Evolutionary conservation across 164 flowering plant genomes (phyloP).

Genomic region (Stephania japonica): DNA sequence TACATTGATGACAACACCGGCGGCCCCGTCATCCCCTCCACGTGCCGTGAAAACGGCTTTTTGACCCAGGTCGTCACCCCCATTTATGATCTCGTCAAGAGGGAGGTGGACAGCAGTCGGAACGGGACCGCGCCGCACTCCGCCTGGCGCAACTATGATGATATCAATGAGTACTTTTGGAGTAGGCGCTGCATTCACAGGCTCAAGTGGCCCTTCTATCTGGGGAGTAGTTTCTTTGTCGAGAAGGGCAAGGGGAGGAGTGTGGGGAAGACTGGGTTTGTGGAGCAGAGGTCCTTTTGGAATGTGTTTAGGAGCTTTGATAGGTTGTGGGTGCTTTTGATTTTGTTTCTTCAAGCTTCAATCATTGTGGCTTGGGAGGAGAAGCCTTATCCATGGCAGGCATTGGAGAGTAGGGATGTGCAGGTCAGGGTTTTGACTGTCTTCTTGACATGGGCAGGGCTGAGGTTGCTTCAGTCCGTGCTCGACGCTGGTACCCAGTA

Average conservation of each 20-base stretch:
- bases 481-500: conserved; percentile 96
- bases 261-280: conserved; percentile 89
- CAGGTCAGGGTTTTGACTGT: conserved; percentile 68
- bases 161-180: conserved; percentile 94
- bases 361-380: conserved; percentile 71
- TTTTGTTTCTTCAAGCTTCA: conserved; percentile 69
- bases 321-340: conserved; percentile 72
- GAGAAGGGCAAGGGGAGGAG: conserved; percentile 22
- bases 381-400: conserved; percentile 48
- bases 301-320: conserved; percentile 86
- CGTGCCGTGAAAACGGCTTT: conserved; percentile 46
- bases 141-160: conserved; percentile 97
- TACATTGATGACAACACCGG: conserved; percentile 65
- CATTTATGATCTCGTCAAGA: conserved; percentile 45
- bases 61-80: conserved; percentile 55
- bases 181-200: conserved; percentile 54
- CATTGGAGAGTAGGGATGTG: conserved; percentile 44
- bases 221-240: conserved; percentile 39
- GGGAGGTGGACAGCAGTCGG: conserved; percentile 59
- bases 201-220: conserved; percentile 74
- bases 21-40: conserved; percentile 37
- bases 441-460: conserved; percentile 81
- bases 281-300: conserved; percentile 95
- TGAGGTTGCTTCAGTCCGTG: conserved; percentile 63
- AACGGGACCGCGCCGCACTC: conserved; percentile 83